Evolutionary conservation across 331 rosid genomes (phyloP), one percentile per base, ranked within the genome.

Genomic region (Cydonia oblonga): DNA sequence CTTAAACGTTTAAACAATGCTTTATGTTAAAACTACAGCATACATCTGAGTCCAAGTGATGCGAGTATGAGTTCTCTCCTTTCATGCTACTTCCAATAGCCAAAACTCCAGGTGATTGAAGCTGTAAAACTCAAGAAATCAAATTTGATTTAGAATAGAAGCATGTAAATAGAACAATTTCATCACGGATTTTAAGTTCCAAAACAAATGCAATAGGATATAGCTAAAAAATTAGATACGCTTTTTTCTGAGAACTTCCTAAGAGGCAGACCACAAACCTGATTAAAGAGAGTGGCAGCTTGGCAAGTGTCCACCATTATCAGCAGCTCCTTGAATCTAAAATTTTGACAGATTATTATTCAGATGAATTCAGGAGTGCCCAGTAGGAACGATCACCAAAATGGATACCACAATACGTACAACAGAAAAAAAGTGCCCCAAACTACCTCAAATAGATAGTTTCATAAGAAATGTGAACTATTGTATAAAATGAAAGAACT

Each of bases 251-350:
- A 9, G 46, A 72, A 6, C n/a, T 35, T 35, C 26, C 18, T 23
- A 35, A 51, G 52, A 28, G 53, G 14, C 71, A 69, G 54, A 72
- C 33, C 40, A 68, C 82, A 79, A 54, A 93, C 97, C 97, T 90
- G 98, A 62, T 90, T 84, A 88, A 93, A 93, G 80, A 93, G 90
- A 38, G 96, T 89, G 32, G 96, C 87, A 74, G 95, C 98, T 85
- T 93, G 98, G 83, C 98, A 90, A 52, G 98, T 93, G 81, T 90
- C 98, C 78, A 93, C 98, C 98, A 90, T 90, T 83, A 93, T 87
- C 73, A 93, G 92, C 72, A 89, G 87, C 96, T 93, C 98, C 92
- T 93, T 93, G 69, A 93, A 93, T 87, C 98, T 93, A 62, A 72
- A 82, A 18, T 73, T 75, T 77, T 72, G 29, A 62, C 61, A 49